phyloP scores from a whole-genome alignment of 352 stramenopile species.

The Peronospora tabacina region DNA sequence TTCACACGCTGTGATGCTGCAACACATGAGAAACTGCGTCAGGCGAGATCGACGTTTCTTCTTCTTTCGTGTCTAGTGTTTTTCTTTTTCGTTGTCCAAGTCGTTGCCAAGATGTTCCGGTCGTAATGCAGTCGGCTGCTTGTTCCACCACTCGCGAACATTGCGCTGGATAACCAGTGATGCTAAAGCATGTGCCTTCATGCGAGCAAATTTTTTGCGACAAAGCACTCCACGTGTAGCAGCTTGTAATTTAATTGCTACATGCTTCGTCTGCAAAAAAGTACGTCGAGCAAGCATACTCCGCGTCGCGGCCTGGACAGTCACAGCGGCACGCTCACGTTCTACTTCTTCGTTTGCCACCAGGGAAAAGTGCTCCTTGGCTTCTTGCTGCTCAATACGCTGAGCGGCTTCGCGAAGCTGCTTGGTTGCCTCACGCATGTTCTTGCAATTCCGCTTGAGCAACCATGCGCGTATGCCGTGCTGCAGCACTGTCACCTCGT shows the following conservation, averaged over 20 bases:
- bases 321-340: slow-evolving; percentile 68
- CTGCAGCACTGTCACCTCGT: slow-evolving; percentile 82
- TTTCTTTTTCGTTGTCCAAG: slow-evolving; percentile 1
- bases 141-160: slow-evolving; percentile 79
- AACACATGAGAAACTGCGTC: slow-evolving; percentile 6
- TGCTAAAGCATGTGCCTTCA: slow-evolving; percentile 77
- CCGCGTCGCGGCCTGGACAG: slow-evolving; percentile 76
- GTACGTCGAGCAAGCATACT: slow-evolving; percentile 75
- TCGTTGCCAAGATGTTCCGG: slow-evolving; percentile 13
- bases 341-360: slow-evolving; percentile 32
- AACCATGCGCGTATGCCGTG: slow-evolving; percentile 84
- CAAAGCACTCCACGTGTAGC: slow-evolving; percentile 74
- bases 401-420: slow-evolving; percentile 65
- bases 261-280: slow-evolving; percentile 81
- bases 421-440: slow-evolving; percentile 84
- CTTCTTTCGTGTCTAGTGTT: slow-evolving; percentile 10
- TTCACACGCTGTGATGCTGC: slow-evolving; percentile 13
- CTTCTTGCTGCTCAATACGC: slow-evolving; percentile 46
- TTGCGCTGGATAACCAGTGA: slow-evolving; percentile 83
- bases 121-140: slow-evolving; percentile 33
- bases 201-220: slow-evolving; percentile 80
- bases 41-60: slow-evolving; percentile 2
- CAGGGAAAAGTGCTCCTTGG: slow-evolving; percentile 13
- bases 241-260: slow-evolving; percentile 81
- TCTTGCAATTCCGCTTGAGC: slow-evolving; percentile 81